phyloP scores from a whole-genome alignment of 2,329 filamentous ascomycete genomes.

The Geosmithia morbida region DNA sequence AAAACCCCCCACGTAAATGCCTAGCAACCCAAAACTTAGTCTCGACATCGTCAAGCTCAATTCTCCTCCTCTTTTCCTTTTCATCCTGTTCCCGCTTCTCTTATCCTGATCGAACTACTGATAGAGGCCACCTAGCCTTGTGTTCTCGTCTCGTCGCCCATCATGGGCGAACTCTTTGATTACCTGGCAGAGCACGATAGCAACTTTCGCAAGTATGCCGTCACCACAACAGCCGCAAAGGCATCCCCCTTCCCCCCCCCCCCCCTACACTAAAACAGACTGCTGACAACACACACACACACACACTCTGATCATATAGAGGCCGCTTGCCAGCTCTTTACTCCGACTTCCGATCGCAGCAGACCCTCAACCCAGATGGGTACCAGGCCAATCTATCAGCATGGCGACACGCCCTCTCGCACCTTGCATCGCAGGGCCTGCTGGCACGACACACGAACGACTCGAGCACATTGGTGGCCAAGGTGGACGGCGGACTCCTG shows the following conservation, averaged over 20 bases:
- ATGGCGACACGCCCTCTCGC: constrained; percentile 63
- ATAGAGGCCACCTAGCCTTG: neutral
- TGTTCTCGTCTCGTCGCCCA: constrained; percentile 5
- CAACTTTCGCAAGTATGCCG: constrained; percentile 41
- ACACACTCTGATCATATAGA: no score
- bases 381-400: constrained; percentile 67
- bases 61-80: neutral
- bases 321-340: constrained; percentile 74
- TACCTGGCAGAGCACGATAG: constrained; percentile 48
- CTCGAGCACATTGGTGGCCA: constrained; percentile 35
- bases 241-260: neutral
- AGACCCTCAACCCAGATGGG: constrained; percentile 68
- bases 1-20: neutral
- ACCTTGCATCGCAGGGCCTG: constrained; percentile 49
- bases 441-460: constrained; percentile 24
- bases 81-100: neutral
- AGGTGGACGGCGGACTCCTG: constrained; percentile 48
- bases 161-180: constrained; percentile 53
- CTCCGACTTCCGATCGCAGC: constrained; percentile 68
- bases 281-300: neutral
- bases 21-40: neutral
- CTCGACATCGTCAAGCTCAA: neutral
- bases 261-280: constrained; percentile 1
- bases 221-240: neutral
- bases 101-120: neutral